Evolutionary conservation across 139 green algal genomes (phyloP).

Genomic region (Haematococcus lacustris): DNA sequence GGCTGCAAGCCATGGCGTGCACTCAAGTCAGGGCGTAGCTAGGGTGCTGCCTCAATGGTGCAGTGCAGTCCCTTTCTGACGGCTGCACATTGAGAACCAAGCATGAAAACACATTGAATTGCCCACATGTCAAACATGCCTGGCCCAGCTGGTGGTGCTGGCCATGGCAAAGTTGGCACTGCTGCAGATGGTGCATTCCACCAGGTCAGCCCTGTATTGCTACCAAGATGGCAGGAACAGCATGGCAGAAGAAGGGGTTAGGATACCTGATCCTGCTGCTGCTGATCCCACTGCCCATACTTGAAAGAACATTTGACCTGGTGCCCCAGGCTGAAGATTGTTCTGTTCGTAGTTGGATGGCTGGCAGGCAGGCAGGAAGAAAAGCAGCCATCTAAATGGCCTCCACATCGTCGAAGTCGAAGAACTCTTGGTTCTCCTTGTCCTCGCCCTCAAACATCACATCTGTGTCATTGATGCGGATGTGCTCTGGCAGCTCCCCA

Average conservation of each 20-base stretch:
- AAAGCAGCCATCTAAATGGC: slow-evolving; percentile 21
- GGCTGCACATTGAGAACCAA: too few species aligned
- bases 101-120: too few species aligned
- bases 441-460: slow-evolving; percentile 41
- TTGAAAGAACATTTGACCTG: not conserved
- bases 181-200: too few species aligned
- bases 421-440: slow-evolving; percentile 35
- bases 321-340: not conserved
- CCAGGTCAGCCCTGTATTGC: not conserved
- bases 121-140: too few species aligned
- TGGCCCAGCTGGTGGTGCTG: too few species aligned
- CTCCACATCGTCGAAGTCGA: slow-evolving; percentile 44
- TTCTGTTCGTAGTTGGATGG: too few species aligned
- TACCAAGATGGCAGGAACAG: not conserved
- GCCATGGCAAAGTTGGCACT: too few species aligned
- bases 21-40: too few species aligned
- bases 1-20: too few species aligned
- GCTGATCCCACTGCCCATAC: not conserved
- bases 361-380: too few species aligned
- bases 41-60: too few species aligned
- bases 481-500: slow-evolving; percentile 94
- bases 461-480: slow-evolving; percentile 66
- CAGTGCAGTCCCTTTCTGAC: too few species aligned
- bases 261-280: not conserved
- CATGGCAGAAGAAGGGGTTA: not conserved